Evolutionary conservation across 73 alveolate species (phyloP).

Genomic region (Paramecium biaurelia): DNA sequence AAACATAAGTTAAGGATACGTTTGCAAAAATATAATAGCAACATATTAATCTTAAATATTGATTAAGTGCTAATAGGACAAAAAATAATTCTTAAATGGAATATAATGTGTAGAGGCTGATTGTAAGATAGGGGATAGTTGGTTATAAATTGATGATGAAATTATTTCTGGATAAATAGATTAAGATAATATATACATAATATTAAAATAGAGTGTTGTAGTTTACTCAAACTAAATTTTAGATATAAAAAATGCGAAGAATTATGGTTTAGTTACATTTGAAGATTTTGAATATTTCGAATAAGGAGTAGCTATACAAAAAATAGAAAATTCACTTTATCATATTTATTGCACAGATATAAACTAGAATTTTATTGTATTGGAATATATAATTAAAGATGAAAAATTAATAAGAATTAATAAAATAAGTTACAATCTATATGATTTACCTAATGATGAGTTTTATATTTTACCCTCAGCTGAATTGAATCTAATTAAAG

Average conservation of each 20-base stretch:
- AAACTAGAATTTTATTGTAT: neutral
- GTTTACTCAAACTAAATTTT: neutral
- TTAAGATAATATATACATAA: neutral
- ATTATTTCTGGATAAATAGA: neutral
- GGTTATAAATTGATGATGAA: neutral
- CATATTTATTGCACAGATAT: neutral
- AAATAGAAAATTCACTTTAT: neutral
- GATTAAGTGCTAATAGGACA: neutral
- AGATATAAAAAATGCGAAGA: neutral
- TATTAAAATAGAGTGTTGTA: neutral
- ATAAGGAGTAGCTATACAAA: neutral
- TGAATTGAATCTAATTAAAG: neutral
- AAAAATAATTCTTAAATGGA: neutral
- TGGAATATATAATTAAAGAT: neutral
- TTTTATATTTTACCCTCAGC: neutral
- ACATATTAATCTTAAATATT: neutral
- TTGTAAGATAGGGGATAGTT: neutral
- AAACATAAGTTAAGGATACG: neutral
- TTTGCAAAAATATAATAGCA: neutral
- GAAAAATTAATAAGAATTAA: neutral
- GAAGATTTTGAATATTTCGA: neutral
- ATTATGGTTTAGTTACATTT: neutral
- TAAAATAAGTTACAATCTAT: neutral
- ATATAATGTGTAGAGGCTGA: neutral
- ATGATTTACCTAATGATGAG: neutral